phyloP scores from a whole-genome alignment of 306 rosid genomes.

The Neltuma alba region DNA sequence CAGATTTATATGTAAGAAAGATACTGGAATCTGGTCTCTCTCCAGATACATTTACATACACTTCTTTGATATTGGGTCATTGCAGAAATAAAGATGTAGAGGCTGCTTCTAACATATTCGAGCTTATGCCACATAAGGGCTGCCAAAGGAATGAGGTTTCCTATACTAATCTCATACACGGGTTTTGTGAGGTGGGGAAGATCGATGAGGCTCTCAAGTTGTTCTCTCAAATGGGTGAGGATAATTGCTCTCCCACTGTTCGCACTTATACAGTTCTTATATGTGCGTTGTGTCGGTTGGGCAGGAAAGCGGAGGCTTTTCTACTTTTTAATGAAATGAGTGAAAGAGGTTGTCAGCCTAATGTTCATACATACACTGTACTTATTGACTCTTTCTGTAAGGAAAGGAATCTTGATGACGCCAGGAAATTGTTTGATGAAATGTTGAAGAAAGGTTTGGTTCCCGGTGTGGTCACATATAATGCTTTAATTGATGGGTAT shows the following conservation, averaged over 20 bases:
- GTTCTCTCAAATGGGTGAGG: slow-evolving; percentile 59
- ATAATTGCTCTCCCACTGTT: slow-evolving; percentile 59
- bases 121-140: slow-evolving; percentile 46
- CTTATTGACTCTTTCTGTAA: slow-evolving; percentile 56
- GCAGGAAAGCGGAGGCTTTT: slow-evolving; percentile 55
- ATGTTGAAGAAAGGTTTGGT: slow-evolving; percentile 62
- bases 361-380: slow-evolving; percentile 66
- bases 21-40: slow-evolving; percentile 59
- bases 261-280: slow-evolving; percentile 60
- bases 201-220: slow-evolving; percentile 53
- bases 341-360: slow-evolving; percentile 64
- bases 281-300: slow-evolving; percentile 57
- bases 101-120: slow-evolving; percentile 50
- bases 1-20: slow-evolving; percentile 52
- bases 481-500: slow-evolving; percentile 71
- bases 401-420: slow-evolving; percentile 55
- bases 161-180: slow-evolving; percentile 63
- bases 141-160: slow-evolving; percentile 66
- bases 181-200: slow-evolving; percentile 56
- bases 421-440: slow-evolving; percentile 49
- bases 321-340: slow-evolving; percentile 53
- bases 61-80: slow-evolving; percentile 75
- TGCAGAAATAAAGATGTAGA: slow-evolving; percentile 65
- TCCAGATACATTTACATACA: slow-evolving; percentile 62
- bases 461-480: slow-evolving; percentile 62